phyloP scores from a whole-genome alignment of 1,284 basidiomycete genomes.

The Thecaphora frezii region DNA sequence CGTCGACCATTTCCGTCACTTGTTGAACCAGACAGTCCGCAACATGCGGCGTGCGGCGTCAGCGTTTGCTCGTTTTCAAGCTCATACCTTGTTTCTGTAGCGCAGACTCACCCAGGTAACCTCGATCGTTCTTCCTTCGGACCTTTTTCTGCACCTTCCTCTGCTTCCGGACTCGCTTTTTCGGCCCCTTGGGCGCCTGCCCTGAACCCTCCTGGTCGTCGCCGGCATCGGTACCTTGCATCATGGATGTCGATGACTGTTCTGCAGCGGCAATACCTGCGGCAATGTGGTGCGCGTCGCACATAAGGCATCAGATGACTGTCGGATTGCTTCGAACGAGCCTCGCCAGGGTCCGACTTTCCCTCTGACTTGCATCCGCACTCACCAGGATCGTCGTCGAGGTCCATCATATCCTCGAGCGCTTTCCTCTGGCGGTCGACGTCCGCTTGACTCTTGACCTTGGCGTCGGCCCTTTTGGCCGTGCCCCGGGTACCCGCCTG shows the following conservation, averaged over 20 bases:
- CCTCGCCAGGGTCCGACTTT: too few relatives aligned
- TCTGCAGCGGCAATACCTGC: not conserved
- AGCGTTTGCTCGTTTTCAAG: slow-evolving; percentile 3
- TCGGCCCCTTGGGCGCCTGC: slow-evolving; percentile 7
- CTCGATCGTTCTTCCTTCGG: slow-evolving; percentile 46
- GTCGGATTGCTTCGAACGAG: too few relatives aligned
- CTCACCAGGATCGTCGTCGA: slow-evolving; percentile 12
- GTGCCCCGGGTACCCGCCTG: slow-evolving; percentile 14
- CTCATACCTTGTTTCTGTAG: too few relatives aligned
- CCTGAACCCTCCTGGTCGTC: not conserved
- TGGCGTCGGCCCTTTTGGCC: slow-evolving; percentile 27
- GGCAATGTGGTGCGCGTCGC: too few relatives aligned
- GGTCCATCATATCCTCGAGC: slow-evolving; percentile 40
- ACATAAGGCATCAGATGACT: too few relatives aligned
- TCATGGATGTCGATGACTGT: slow-evolving; percentile 16
- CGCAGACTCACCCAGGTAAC: slow-evolving; percentile 40
- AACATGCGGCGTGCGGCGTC: too few relatives aligned
- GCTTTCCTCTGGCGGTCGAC: slow-evolving; percentile 7
- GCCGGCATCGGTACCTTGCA: slow-evolving; percentile 18
- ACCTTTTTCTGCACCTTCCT: slow-evolving; percentile 49
- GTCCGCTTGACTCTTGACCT: slow-evolving; percentile 8
- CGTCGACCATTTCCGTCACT: slow-evolving; percentile 34
- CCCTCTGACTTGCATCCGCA: too few relatives aligned
- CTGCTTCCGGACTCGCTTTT: slow-evolving; percentile 38
- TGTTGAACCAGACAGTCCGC: too few relatives aligned